Percentiles rank a stretch among this genome's conserved stretches.
Conservation (phyloP, 768 basidiomycete genomes). For the Pholiota conissans region DNA sequence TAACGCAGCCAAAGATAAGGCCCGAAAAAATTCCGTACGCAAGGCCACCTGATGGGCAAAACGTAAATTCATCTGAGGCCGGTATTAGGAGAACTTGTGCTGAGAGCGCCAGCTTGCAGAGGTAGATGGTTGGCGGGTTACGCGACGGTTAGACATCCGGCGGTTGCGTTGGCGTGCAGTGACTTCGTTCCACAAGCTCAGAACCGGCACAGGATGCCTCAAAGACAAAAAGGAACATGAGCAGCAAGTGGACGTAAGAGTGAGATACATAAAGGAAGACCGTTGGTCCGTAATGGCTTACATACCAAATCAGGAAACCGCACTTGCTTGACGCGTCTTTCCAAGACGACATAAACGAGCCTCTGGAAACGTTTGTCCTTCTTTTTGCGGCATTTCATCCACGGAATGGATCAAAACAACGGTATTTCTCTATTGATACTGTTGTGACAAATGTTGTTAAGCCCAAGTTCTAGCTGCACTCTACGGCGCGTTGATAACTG, state of each 20-base stretch:
- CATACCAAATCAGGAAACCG: neutral
- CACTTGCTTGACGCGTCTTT: neutral
- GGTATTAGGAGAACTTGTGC: neutral
- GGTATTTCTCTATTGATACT: constrained; percentile 9
- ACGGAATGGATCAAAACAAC: constrained; percentile 18
- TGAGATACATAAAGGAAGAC: neutral
- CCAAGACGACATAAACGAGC: no score
- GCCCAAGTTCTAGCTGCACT: constrained; percentile 17
- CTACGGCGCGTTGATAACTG: constrained; percentile 28
- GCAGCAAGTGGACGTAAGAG: neutral
- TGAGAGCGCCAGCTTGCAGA: no score
- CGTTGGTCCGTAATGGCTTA: no score
- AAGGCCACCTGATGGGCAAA: neutral
- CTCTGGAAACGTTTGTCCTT: no score
- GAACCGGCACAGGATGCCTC: neutral
- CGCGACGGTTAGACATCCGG: no score
- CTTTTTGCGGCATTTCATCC: neutral
- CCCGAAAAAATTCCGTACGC: neutral
- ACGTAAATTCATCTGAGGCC: neutral
- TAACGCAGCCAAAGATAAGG: neutral
- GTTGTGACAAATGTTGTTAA: neutral
- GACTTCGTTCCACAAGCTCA: no score
- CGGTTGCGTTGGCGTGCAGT: no score
- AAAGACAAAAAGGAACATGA: neutral
- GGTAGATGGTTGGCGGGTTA: neutral